Conservation (phyloP, 257 asterid species). For the Primulina tabacum region DNA sequence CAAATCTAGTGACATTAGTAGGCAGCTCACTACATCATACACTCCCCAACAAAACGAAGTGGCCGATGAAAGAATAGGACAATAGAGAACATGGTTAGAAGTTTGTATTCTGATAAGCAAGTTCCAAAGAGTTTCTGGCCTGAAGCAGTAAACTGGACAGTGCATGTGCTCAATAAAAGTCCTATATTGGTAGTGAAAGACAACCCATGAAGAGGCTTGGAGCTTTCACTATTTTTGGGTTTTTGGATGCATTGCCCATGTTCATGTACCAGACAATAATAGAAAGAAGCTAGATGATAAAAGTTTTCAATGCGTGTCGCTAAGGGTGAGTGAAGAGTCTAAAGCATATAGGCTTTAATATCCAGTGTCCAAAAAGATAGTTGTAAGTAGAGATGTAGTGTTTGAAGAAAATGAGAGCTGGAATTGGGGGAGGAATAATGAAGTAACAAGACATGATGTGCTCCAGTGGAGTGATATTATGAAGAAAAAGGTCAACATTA, state of each 20-base stretch:
- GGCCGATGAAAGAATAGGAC: not conserved
- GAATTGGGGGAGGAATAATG: no score
- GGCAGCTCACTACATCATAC: not conserved
- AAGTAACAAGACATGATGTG: not conserved
- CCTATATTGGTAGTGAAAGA: no score
- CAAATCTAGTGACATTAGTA: not conserved
- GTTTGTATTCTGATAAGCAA: not conserved
- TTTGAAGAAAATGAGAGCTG: not conserved
- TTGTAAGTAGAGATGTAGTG: not conserved
- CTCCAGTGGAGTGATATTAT: not conserved
- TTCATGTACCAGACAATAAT: not conserved
- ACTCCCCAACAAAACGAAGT: not conserved
- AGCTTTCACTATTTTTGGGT: not conserved
- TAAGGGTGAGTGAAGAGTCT: not conserved
- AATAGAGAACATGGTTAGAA: not conserved
- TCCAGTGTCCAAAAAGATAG: not conserved
- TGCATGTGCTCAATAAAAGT: no score
- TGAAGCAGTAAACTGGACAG: no score
- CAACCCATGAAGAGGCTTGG: constrained; percentile 2
- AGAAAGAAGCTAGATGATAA: not conserved
- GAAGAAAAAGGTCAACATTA: not conserved
- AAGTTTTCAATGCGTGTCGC: not conserved
- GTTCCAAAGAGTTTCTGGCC: no score
- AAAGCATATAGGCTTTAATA: not conserved
- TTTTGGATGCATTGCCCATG: not conserved